phyloP scores from a whole-genome alignment of 2,329 filamentous ascomycete genomes.

The Venturia nashicola region DNA sequence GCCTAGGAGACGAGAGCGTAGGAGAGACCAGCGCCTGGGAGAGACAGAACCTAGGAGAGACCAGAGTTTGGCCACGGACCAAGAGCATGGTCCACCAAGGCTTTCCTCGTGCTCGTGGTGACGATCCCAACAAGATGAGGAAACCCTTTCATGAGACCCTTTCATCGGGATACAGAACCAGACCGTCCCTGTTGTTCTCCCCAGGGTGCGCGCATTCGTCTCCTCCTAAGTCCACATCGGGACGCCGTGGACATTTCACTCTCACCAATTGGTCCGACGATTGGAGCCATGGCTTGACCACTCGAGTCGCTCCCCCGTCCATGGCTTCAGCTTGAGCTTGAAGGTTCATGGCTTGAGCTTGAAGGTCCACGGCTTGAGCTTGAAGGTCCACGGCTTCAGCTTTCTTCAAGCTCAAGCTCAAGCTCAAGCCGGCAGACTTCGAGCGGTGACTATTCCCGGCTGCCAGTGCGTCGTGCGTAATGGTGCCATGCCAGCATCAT shows the following conservation, averaged over 20 bases:
- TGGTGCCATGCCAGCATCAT: not conserved
- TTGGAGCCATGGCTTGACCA: not conserved
- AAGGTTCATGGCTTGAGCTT: no score
- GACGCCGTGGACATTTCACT: not conserved
- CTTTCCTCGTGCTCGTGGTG: not conserved
- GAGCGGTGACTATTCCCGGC: not conserved
- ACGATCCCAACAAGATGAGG: no score
- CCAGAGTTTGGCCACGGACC: not conserved
- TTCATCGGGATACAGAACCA: not conserved
- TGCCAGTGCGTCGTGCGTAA: not conserved
- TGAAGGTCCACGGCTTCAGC: no score
- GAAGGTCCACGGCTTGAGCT: no score
- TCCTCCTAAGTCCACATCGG: not conserved
- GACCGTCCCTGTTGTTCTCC: not conserved
- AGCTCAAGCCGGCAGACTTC: not conserved
- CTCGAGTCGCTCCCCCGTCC: no score
- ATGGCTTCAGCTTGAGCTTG: no score
- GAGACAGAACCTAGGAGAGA: no score
- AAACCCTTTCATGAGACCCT: no score
- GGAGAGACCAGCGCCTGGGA: no score
- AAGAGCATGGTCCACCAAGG: not conserved
- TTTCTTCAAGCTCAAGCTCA: not conserved
- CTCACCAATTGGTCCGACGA: not conserved
- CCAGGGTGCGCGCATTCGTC: not conserved
- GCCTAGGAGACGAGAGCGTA: not conserved